phyloP scores from a whole-genome alignment of 2,329 filamentous ascomycete species.

The Dothiorella sarmentorum region DNA sequence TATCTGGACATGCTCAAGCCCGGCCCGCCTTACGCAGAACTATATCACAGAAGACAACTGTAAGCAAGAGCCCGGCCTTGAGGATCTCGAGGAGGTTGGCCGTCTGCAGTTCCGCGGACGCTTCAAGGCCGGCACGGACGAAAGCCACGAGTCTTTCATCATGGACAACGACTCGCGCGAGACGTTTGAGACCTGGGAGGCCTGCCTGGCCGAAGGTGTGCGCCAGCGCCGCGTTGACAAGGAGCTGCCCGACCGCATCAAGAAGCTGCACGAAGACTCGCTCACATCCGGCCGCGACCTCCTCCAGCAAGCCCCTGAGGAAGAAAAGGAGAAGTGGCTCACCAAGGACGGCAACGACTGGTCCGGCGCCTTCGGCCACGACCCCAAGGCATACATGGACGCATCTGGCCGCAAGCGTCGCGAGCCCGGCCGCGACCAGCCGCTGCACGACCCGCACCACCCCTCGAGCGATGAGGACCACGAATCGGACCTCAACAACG shows the following conservation, averaged over 20 bases:
- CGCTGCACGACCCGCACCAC: conserved; percentile 51
- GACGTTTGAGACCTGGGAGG: conserved; percentile 93
- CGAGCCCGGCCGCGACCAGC: conserved; percentile 54
- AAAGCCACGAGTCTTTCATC: conserved; percentile 78
- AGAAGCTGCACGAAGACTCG: conserved; percentile 76
- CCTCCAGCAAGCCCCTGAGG: conserved; percentile 66
- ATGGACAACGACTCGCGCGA: conserved; percentile 85
- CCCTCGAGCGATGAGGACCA: conserved; percentile 44
- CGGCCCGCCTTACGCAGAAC: conserved; percentile 78
- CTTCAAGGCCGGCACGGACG: conserved; percentile 88
- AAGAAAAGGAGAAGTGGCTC: conserved; percentile 75
- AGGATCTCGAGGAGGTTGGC: conserved; percentile 74
- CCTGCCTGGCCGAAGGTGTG: conserved; percentile 83
- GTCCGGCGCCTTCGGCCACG: conserved; percentile 79
- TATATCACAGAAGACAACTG: conserved; percentile 82
- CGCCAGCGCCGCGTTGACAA: conserved; percentile 66
- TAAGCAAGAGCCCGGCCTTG: conserved; percentile 64
- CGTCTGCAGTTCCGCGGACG: conserved; percentile 73
- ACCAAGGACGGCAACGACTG: conserved; percentile 78
- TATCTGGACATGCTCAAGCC: conserved; percentile 78
- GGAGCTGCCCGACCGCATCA: conserved; percentile 69
- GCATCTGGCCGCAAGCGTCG: conserved; percentile 51
- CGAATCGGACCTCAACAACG: conserved; percentile 37
- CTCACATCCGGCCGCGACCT: conserved; percentile 77
- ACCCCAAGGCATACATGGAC: conserved; percentile 62